Conservation (phyloP, 1,284 basidiomycete genomes). For the Ceratobasidium sp. region DNA sequence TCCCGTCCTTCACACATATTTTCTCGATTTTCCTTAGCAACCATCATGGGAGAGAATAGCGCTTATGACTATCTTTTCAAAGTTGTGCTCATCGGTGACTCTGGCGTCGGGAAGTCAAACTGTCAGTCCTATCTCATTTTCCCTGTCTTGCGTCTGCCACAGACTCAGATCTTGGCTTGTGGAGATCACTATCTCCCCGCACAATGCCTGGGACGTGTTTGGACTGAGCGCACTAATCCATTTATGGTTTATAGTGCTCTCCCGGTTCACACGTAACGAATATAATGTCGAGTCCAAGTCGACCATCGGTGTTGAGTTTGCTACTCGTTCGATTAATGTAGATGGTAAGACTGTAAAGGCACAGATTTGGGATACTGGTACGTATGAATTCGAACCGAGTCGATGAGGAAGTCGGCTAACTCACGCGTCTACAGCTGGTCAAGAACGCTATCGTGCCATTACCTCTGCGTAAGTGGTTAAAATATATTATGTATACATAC, state of each 20-base stretch:
- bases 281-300: slow-evolving; percentile 99
- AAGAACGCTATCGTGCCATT: slow-evolving; percentile 98
- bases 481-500: not conserved
- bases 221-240: not conserved
- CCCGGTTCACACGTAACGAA: slow-evolving; percentile 98
- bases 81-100: slow-evolving; percentile 98
- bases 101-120: slow-evolving; percentile 91
- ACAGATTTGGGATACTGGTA: slow-evolving; percentile 99
- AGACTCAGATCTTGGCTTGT: not conserved
- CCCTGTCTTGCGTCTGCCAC: slow-evolving; percentile 1
- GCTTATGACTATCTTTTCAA: slow-evolving; percentile 98
- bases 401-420: not conserved
- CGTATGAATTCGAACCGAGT: slow-evolving; percentile 46
- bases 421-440: slow-evolving; percentile 71
- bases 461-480: slow-evolving; percentile 80
- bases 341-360: slow-evolving; percentile 98
- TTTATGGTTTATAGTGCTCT: slow-evolving; percentile 53
- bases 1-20: not conserved
- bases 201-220: not conserved
- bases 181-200: not conserved
- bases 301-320: slow-evolving; percentile 99
- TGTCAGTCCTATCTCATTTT: slow-evolving; percentile 51
- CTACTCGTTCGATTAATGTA: slow-evolving; percentile 91
- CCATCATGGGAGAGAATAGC: slow-evolving; percentile 79
- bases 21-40: slow-evolving; percentile 5